Evolutionary conservation across 2,329 filamentous ascomycete species (phyloP), one percentile per base, ranked within the genome.

Genomic region (Harringtonia lauricola): DNA sequence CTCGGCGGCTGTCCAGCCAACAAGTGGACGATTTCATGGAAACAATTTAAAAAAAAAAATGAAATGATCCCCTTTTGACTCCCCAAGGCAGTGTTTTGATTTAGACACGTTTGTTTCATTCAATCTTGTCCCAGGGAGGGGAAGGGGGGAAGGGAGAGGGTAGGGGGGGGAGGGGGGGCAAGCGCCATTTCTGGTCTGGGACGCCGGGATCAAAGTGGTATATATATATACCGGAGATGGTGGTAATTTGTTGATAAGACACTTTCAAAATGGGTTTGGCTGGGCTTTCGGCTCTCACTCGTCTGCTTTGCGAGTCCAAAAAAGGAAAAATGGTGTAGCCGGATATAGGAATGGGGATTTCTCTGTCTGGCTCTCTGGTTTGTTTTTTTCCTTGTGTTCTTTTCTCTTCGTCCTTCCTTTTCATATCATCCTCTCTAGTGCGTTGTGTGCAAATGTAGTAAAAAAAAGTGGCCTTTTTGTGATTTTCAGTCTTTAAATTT

Each of bases 261-360:
- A n/a, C 21, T 31, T 35, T 17, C n/a, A 10, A 24, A 12, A n/a
- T 29, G 19, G 29, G n/a, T 15, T 29, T 29, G 40, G 22, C 24
- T 30, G 34, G 12, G 33, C 34, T 34, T 19, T 24, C 18, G 35
- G 35, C 18, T 30, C 22, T 24, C 33, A 26, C 24, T 36, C 22
- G 24, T 37, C 12, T 37, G 26, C 13, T 43, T 38, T 38, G 41
- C 36, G 35, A 31, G 18, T 35, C 29, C n/a, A n/a, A n/a, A 39
- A 34, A 29, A 36, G 24, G 19, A 12, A 40, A 43, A 44, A 39
- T 26, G 42, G 36, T 44, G 42, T 41, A 36, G 21, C 38, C 31
- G 36, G 38, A 37, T 44, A 36, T 36, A 44, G 42, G 30, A 39
- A 24, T 42, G 42, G 41, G 33, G 31, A 34, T 42, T 36, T 44